Percentiles rank a stretch among this genome's conserved stretches.
Conservation (phyloP, 2,329 filamentous ascomycete species). For the Aspergillus sergii region DNA sequence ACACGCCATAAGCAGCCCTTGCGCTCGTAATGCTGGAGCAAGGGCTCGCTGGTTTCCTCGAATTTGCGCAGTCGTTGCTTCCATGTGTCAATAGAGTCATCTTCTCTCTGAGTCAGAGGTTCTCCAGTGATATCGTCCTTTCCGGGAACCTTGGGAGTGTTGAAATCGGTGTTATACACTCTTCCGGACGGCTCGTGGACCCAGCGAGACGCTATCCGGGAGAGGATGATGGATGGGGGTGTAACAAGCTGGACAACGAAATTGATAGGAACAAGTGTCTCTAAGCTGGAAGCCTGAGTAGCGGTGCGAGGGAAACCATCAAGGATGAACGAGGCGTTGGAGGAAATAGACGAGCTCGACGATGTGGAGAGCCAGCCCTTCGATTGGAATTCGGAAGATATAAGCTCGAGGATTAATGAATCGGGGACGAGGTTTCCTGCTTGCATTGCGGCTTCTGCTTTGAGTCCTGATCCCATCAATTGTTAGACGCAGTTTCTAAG, state of each 20-base stretch:
- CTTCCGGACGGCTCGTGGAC: slow-evolving; percentile 88
- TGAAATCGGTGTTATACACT: slow-evolving; percentile 94
- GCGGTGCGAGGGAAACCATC: slow-evolving; percentile 95
- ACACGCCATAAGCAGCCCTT: slow-evolving; percentile 86
- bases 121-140: slow-evolving; percentile 92
- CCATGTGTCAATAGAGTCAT: slow-evolving; percentile 88
- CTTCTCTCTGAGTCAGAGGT: slow-evolving; percentile 74
- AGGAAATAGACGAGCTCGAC: slow-evolving; percentile 60
- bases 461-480: slow-evolving; percentile 66
- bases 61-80: slow-evolving; percentile 78
- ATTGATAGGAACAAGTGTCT: slow-evolving; percentile 88
- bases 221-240: slow-evolving; percentile 81
- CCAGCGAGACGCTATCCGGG: slow-evolving; percentile 89
- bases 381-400: slow-evolving; percentile 81
- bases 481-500: slow-evolving; percentile 2
- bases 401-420: slow-evolving; percentile 86
- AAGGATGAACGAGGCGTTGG: slow-evolving; percentile 85
- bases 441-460: slow-evolving; percentile 87
- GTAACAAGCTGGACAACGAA: slow-evolving; percentile 86
- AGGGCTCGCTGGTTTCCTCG: slow-evolving; percentile 78
- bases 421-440: slow-evolving; percentile 89
- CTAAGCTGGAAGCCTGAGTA: slow-evolving; percentile 74
- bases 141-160: slow-evolving; percentile 77
- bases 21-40: slow-evolving; percentile 85
- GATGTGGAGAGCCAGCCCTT: slow-evolving; percentile 74